These are phyloP conservation scores for Kluyveromyces marxianus DNA, from an alignment of 1,139 yeast genomes.

Conservation along the genomic window DNA sequence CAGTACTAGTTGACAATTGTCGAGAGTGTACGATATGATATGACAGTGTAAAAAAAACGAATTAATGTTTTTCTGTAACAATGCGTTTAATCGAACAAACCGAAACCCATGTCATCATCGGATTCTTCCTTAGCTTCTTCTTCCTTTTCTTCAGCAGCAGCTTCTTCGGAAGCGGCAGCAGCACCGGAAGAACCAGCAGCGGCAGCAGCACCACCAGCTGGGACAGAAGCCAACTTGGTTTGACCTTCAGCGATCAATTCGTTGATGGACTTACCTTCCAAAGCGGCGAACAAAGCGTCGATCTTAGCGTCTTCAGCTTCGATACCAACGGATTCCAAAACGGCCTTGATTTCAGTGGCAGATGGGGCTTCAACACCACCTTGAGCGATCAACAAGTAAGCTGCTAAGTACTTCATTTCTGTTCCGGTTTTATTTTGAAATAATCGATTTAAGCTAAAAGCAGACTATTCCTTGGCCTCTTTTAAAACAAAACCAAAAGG, in stretches of 20 bases:
- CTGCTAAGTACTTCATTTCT: constrained; percentile 89
- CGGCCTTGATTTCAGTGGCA: constrained; percentile 82
- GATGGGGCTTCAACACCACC: constrained; percentile 89
- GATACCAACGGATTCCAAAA: constrained; percentile 88
- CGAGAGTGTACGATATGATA: too few species aligned
- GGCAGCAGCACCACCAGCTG: constrained; percentile 87
- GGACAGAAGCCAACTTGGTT: constrained; percentile 91
- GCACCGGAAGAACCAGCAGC: constrained; percentile 64
- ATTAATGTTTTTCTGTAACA: too few species aligned
- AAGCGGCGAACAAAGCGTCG: constrained; percentile 76
- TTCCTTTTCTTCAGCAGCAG: constrained; percentile 51
- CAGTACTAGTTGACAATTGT: too few species aligned
- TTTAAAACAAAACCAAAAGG: neutral
- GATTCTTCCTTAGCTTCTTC: constrained; percentile 50
- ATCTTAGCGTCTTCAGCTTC: constrained; percentile 92
- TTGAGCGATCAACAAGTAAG: constrained; percentile 79
- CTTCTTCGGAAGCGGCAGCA: constrained; percentile 66
- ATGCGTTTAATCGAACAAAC: constrained; percentile 79
- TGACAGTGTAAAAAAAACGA: too few species aligned
- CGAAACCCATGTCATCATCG: constrained; percentile 83
- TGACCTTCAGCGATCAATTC: constrained; percentile 96
- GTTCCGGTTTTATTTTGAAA: constrained; percentile 24
- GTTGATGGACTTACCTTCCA: constrained; percentile 83
- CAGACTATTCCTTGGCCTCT: constrained; percentile 34
- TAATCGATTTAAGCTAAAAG: constrained; percentile 33